Evolutionary conservation across 306 rosid species (phyloP), one percentile per base, ranked within the genome.

Genomic region (Canavalia gladiata): DNA sequence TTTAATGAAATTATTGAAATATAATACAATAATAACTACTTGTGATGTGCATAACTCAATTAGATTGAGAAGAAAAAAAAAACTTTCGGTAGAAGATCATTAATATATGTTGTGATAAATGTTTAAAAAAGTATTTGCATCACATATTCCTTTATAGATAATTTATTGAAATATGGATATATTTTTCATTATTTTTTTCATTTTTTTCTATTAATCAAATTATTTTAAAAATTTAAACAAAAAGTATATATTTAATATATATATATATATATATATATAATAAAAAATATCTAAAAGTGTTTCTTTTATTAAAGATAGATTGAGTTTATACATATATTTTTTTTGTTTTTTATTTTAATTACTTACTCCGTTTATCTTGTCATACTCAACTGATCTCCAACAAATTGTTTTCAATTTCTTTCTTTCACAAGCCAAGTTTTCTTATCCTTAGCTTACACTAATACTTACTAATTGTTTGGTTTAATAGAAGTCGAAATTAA

Each of bases 1-100:
- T 25, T 66, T 68, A 45, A 4, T 54, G 57, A 29, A 54, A 41
- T 30, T 78, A 54, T 11, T 78, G 43, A 66, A 52, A 7, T 54
- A 52, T 54, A 34, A 29, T 54, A 72, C 35, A n/a, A 31, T 41
- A n/a, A 33, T 68, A 42, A 9, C 56, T 68, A 41, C 31, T 35
- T 43, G 47, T 4, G 42, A 18, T 13, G 12, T 31, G 56, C 28
- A 42, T 75, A 59, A 34, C 34, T 45, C 37, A 31, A 62, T 3
- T 3, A 59, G 25, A n/a, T 47, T 30, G 71, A 45, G 49, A 62
- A 57, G 1, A 50, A 29, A 2, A 12, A 4, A 11, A 33, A 30
- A 18, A 18, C 25, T 30, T 57, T 75, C 4, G 46, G 8, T 45
- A n/a, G 42, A 58, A 57, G 52, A 50, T 50, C 25, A 35, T 34